phyloP scores from a whole-genome alignment of 2,329 filamentous ascomycete species.

The Pyrenochaeta sp. region DNA sequence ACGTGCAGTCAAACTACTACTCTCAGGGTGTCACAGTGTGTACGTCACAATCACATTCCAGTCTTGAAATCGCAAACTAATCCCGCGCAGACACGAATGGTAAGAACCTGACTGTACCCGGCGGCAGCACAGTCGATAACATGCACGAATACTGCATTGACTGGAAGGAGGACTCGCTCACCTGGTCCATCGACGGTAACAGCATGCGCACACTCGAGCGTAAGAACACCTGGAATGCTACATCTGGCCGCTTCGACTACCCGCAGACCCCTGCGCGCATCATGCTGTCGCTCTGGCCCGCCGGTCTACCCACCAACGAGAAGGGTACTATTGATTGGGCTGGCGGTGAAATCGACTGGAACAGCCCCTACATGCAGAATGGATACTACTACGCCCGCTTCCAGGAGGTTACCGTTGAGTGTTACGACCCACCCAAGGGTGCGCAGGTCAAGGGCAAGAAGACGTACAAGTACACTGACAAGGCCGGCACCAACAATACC shows the following conservation, averaged over 20 bases:
- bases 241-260: conserved; percentile 81
- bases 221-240: conserved; percentile 85
- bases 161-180: conserved; percentile 87
- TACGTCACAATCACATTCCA: conserved; percentile 59
- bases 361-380: conserved; percentile 79
- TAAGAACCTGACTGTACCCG: conserved; percentile 68
- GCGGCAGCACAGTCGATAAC: conserved; percentile 76
- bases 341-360: conserved; percentile 89
- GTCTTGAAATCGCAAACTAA: conserved; percentile 18
- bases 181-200: conserved; percentile 86
- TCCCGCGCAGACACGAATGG: conserved; percentile 72
- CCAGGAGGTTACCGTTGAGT: conserved; percentile 79
- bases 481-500: conserved; percentile 73
- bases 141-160: conserved; percentile 88
- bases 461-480: conserved; percentile 78
- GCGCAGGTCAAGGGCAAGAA: conserved; percentile 66
- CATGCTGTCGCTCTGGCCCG: conserved; percentile 96
- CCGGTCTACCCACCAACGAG: conserved; percentile 79
- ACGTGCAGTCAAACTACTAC: conserved; percentile 95
- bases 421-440: conserved; percentile 83
- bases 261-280: conserved; percentile 92
- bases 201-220: conserved; percentile 77
- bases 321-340: conserved; percentile 91
- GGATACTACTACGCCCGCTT: conserved; percentile 91
- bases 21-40: conserved; percentile 93